A percentile compares a stretch with the other conserved stretches of the same genome.
Conservation (phyloP, 2,329 filamentous ascomycete genomes). For the Aspergillus glaucus region DNA sequence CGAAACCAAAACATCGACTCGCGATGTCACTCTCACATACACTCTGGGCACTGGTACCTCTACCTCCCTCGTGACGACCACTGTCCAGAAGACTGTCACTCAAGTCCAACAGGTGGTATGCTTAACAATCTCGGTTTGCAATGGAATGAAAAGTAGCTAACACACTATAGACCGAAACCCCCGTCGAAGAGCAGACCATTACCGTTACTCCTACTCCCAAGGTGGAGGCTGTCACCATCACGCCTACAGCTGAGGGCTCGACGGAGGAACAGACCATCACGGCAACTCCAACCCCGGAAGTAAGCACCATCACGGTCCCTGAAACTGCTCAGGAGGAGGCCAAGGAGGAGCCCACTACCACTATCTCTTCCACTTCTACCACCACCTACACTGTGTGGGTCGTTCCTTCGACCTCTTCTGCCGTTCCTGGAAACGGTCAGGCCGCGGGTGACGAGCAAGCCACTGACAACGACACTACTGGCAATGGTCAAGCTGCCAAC, state of each 20-base stretch:
- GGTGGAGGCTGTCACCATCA: background rate
- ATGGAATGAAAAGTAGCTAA: slow-evolving; percentile 15
- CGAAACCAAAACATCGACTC: slow-evolving; percentile 12
- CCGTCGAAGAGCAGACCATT: background rate
- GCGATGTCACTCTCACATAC: slow-evolving; percentile 33
- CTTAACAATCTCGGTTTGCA: slow-evolving; percentile 13
- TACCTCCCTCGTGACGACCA: slow-evolving; percentile 32
- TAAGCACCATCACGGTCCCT: background rate
- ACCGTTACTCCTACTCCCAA: background rate
- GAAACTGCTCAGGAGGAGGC: background rate
- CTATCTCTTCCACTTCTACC: slow-evolving; percentile 25
- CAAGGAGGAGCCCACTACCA: slow-evolving; percentile 18
- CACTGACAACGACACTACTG: background rate
- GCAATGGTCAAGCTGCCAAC: background rate
- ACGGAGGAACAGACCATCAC: background rate
- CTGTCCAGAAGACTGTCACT: slow-evolving; percentile 29
- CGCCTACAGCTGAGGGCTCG: background rate
- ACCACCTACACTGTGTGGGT: slow-evolving; percentile 20
- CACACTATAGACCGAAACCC: background rate
- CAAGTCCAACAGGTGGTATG: slow-evolving; percentile 6
- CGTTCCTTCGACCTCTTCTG: slow-evolving; percentile 11
- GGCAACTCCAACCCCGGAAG: background rate
- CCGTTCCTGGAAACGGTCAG: background rate
- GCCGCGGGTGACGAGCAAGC: background rate
- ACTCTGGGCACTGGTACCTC: slow-evolving; percentile 32